A percentile compares a stretch with the other conserved stretches of the same genome.
phyloP scores from a whole-genome alignment of 768 basidiomycete genomes.

The Boletus vermiculosoides region DNA sequence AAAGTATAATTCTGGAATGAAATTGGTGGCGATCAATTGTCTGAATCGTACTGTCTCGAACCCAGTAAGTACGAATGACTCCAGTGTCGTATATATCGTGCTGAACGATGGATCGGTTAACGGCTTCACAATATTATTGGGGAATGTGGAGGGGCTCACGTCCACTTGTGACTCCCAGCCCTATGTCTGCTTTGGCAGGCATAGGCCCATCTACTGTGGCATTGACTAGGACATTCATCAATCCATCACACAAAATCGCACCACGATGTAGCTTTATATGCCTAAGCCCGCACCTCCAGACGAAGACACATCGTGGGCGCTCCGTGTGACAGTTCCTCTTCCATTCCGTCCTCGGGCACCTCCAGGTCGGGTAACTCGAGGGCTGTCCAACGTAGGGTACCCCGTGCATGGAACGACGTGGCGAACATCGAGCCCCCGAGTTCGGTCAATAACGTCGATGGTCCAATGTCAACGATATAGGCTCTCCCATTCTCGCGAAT shows the following conservation, averaged over 20 bases:
- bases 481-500: constrained; percentile 36
- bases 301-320: constrained; percentile 10
- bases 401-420: constrained; percentile 18
- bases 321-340: neutral
- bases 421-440: constrained; percentile 6
- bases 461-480: constrained; percentile 21
- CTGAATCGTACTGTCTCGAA: neutral
- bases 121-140: neutral
- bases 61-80: neutral
- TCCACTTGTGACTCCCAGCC: too few species aligned
- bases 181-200: neutral
- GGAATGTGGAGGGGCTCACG: neutral
- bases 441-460: too few species aligned
- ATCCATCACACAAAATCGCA: neutral
- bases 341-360: neutral
- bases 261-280: neutral
- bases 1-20: neutral
- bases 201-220: neutral
- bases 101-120: too few species aligned
- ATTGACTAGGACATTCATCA: neutral
- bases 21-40: neutral
- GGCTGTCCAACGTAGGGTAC: constrained; percentile 13
- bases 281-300: neutral
- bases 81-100: neutral
- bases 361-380: neutral